These are phyloP conservation scores for Fagus crenata DNA, from an alignment of 306 rosid genomes.

Conservation along the genomic window DNA sequence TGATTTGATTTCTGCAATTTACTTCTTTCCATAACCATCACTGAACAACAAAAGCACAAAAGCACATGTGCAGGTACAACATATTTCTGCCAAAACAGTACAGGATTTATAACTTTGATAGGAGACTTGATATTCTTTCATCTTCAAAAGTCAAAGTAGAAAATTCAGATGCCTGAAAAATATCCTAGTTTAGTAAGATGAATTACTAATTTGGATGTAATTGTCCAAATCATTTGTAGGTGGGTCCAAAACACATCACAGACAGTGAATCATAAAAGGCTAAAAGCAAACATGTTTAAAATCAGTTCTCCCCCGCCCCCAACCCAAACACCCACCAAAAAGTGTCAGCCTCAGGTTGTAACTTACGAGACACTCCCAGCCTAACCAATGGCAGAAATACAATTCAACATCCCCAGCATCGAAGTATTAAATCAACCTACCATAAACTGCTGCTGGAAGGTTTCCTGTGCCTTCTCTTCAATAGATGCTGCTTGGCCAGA, in stretches of 20 bases:
- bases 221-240: background rate
- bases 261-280: background rate
- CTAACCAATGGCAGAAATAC: background rate
- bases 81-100: too few relatives aligned
- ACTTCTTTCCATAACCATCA: background rate
- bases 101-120: background rate
- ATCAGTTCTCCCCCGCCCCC: too few relatives aligned
- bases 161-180: background rate
- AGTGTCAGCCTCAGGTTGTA: background rate
- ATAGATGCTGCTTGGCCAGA: conserved; percentile 58
- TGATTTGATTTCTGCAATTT: background rate
- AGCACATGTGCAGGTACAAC: too few relatives aligned
- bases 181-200: background rate
- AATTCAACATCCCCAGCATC: background rate
- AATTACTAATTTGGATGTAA: background rate
- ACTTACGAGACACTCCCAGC: background rate
- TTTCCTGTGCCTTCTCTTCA: conserved; percentile 55
- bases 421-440: conserved; percentile 39
- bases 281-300: too few relatives aligned
- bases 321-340: background rate
- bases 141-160: background rate
- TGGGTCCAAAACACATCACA: background rate
- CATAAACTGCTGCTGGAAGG: conserved; percentile 60
- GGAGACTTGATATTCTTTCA: background rate
- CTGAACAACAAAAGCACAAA: too few relatives aligned